These are phyloP conservation scores for Claviceps cyperi DNA, from an alignment of 2,329 filamentous ascomycete genomes.

Conservation along the genomic window DNA sequence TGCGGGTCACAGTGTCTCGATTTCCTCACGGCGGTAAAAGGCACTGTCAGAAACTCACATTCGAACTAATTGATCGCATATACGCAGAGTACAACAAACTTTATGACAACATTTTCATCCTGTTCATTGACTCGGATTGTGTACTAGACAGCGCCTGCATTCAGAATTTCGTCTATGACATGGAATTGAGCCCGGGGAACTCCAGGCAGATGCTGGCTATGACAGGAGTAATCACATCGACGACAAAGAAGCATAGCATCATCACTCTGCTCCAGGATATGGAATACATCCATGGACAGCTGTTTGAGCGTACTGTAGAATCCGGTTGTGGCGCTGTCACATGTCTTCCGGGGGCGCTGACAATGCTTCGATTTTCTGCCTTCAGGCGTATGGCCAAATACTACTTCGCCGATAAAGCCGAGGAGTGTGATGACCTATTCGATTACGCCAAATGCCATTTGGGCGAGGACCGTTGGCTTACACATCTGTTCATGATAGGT, in stretches of 20 bases:
- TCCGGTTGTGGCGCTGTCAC: slow-evolving; percentile 90
- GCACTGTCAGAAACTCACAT: slow-evolving; percentile 85
- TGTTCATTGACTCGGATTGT: slow-evolving; percentile 97
- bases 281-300: slow-evolving; percentile 94
- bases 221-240: slow-evolving; percentile 94
- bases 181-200: slow-evolving; percentile 92
- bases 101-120: slow-evolving; percentile 84
- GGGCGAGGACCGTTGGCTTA: slow-evolving; percentile 92
- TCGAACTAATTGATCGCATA: slow-evolving; percentile 83
- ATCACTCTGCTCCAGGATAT: slow-evolving; percentile 93
- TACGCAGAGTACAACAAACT: slow-evolving; percentile 75
- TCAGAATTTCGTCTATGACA: slow-evolving; percentile 97
- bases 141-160: slow-evolving; percentile 83
- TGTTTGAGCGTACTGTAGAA: slow-evolving; percentile 91
- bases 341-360: slow-evolving; percentile 87
- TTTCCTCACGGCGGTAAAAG: slow-evolving; percentile 91
- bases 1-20: slow-evolving; percentile 77
- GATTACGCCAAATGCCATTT: slow-evolving; percentile 93
- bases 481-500: slow-evolving; percentile 97
- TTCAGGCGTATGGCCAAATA: slow-evolving; percentile 96
- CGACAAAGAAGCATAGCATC: slow-evolving; percentile 72
- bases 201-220: slow-evolving; percentile 88
- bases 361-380: slow-evolving; percentile 88
- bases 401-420: slow-evolving; percentile 94
- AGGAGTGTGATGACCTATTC: slow-evolving; percentile 89